Evolutionary conservation across 73 alveolate genomes (phyloP).

Genomic region (Diophrys appendiculata): DNA sequence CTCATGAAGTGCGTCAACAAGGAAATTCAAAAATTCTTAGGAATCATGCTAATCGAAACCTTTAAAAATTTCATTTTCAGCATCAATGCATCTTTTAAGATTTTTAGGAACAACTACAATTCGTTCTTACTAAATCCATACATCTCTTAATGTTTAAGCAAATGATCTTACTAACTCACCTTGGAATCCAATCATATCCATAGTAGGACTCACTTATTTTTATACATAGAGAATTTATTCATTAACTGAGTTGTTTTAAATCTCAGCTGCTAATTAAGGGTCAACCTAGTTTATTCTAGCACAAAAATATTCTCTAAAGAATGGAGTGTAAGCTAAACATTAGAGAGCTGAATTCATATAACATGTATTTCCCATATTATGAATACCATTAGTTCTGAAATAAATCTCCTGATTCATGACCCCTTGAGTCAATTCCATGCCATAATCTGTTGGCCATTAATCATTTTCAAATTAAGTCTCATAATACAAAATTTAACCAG

Average conservation of each 20-base stretch:
- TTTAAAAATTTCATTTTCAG: conserved; percentile 43
- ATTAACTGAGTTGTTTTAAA: conserved; percentile 26
- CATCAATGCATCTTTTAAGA: conserved; percentile 60
- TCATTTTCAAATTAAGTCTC: conserved; percentile 22
- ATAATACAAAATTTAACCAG: conserved; percentile 13
- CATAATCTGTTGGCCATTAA: conserved; percentile 33
- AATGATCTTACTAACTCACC: conserved; percentile 54
- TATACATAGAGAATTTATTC: too few relatives aligned
- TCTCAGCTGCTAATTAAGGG: background rate
- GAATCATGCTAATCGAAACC: conserved; percentile 77
- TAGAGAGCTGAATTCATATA: conserved; percentile 71
- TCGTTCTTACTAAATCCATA: conserved; percentile 35
- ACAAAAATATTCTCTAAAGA: conserved; percentile 59
- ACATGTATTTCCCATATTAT: conserved; percentile 75
- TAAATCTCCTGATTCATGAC: background rate
- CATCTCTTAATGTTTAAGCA: conserved; percentile 42
- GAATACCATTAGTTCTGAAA: conserved; percentile 39
- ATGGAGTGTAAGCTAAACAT: conserved; percentile 67
- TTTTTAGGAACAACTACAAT: conserved; percentile 54
- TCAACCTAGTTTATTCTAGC: conserved; percentile 24
- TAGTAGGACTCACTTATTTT: too few relatives aligned
- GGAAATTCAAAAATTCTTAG: conserved; percentile 66
- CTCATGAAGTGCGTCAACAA: conserved; percentile 73
- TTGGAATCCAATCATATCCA: too few relatives aligned
- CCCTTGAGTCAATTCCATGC: background rate